Evolutionary conservation across 2,329 filamentous ascomycete genomes (phyloP).

Genomic region (Coniella lustricola): DNA sequence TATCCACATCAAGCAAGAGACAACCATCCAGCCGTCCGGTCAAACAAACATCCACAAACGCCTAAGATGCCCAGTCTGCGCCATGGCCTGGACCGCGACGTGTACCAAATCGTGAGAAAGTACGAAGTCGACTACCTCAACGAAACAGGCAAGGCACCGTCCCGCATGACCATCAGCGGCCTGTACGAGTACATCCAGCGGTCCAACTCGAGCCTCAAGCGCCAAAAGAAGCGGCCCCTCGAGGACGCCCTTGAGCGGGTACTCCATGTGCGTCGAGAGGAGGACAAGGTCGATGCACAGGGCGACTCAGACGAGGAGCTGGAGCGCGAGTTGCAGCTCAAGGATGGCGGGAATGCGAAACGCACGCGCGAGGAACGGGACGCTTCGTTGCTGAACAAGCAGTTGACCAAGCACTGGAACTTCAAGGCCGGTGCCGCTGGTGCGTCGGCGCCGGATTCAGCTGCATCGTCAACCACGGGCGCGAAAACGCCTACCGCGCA

Average conservation of each 20-base stretch:
- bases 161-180: conserved; percentile 45
- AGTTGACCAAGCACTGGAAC: conserved; percentile 35
- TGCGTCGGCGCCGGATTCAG: neutral
- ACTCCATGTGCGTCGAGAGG: conserved; percentile 64
- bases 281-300: conserved; percentile 40
- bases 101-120: conserved; percentile 75
- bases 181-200: conserved; percentile 75
- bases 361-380: conserved; percentile 17
- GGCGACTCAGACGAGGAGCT: conserved; percentile 41
- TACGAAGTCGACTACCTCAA: conserved; percentile 54
- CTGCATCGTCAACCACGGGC: conserved; percentile 9
- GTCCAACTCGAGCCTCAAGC: conserved; percentile 80
- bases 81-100: conserved; percentile 57
- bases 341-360: conserved; percentile 21
- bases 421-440: conserved; percentile 16
- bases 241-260: conserved; percentile 83
- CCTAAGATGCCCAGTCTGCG: conserved; percentile 37
- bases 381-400: conserved; percentile 32
- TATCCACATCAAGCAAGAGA: neutral
- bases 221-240: conserved; percentile 72
- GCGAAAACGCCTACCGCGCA: conserved; percentile 19
- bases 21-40: neutral
- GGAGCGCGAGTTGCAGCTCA: conserved; percentile 24
- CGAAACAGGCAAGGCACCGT: conserved; percentile 11
- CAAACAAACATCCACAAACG: neutral